These are phyloP conservation scores for Pinus tabuliformis DNA, from an alignment of 75 land plant species.

Conservation along the genomic window DNA sequence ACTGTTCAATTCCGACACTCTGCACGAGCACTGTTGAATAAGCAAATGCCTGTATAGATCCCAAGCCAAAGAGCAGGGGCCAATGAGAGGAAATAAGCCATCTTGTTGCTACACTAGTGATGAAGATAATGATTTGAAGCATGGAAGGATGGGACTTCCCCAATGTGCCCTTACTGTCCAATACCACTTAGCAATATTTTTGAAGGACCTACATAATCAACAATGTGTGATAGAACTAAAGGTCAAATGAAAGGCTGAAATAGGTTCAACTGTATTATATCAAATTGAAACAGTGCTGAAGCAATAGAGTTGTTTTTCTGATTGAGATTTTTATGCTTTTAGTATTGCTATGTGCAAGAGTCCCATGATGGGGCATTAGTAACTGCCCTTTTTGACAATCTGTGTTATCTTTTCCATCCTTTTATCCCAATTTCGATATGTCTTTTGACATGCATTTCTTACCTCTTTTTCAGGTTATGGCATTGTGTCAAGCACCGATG, in stretches of 20 bases:
- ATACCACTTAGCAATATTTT: too few species aligned
- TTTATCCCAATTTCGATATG: background rate
- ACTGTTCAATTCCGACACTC: too few species aligned
- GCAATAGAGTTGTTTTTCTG: background rate
- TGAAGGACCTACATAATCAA: background rate
- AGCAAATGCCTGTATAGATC: too few species aligned
- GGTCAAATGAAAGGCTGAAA: background rate
- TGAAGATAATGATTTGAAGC: too few species aligned
- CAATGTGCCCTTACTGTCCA: too few species aligned
- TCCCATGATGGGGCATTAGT: background rate
- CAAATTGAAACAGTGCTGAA: background rate
- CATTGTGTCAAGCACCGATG: slow-evolving; percentile 98
- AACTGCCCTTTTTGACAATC: too few species aligned
- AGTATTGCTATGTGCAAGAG: background rate
- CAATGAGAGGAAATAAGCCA: too few species aligned
- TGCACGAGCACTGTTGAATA: too few species aligned
- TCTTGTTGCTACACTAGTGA: too few species aligned
- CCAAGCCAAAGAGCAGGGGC: too few species aligned
- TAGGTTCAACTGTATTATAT: background rate
- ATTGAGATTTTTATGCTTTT: background rate
- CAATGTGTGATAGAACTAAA: background rate
- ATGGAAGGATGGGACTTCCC: too few species aligned
- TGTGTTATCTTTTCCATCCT: too few species aligned
- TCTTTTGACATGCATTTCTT: background rate
- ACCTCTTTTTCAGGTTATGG: slow-evolving; percentile 69